Evolutionary conservation across 163 green algal genomes (phyloP), one percentile per base, ranked within the genome.

Genomic region (Volvox carteri): DNA sequence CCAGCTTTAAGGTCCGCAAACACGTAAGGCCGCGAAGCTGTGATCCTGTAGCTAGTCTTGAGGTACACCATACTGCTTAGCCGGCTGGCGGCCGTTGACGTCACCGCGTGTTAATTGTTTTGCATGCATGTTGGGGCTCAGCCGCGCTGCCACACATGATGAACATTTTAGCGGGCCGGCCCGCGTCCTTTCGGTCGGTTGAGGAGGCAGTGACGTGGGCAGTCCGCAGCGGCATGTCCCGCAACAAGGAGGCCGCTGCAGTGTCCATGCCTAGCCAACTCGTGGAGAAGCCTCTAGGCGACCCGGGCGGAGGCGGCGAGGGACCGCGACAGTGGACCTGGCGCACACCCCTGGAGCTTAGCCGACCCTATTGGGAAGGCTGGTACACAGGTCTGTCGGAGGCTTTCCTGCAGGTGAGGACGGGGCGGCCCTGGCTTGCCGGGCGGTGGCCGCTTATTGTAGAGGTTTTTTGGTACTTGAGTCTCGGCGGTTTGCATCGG

Each of bases 361-460:
- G 91, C 39, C 88, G 94, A 62, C 93, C 91, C 18, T 96, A 94
- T 87, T 99, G 97, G 97, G 90, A 96, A 56, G 96, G 92, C 37
- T 98, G 97, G 97, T 99, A 98, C 90, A 50, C 18, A 4, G 97
- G 96, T 6, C 93, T 99, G 54, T 97, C 93, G 56, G 94, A 97
- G 25, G 44, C 91, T 0, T 99, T 98, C 80, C 92, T 99, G 41
- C 46, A 35, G 25, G 92, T 97, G 39, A 67, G 78, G 39, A 37
- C 35, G 67, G 33, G n/a, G n/a, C 37, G n/a, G 54, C 54, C 54
- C 19, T 65, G 54, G 19, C 28, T 12, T 11, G 54, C 54, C 54
- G 28, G 25, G 54, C 54, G n/a, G n/a, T n/a, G n/a, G n/a, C n/a
- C n/a, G n/a, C n/a, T n/a, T n/a, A n/a, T n/a, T n/a, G n/a, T n/a